These are phyloP conservation scores for Colletotrichum aenigma DNA, from an alignment of 2,329 filamentous ascomycete species.

Conservation along the genomic window DNA sequence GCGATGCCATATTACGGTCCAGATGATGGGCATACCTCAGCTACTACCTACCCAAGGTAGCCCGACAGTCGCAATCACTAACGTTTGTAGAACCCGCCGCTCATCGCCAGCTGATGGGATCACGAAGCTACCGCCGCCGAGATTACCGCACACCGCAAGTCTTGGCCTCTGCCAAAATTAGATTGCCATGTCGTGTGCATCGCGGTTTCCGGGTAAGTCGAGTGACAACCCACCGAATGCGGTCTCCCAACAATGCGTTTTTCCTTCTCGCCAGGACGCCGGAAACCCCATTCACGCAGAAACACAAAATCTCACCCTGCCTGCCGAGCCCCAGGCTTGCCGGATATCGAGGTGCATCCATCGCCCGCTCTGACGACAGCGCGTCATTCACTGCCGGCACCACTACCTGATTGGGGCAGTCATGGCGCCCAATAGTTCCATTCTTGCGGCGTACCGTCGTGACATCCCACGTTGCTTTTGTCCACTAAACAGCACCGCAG, in stretches of 20 bases:
- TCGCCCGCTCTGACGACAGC: conserved; percentile 12
- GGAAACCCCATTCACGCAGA: background rate
- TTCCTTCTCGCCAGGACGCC: background rate
- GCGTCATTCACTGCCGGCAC: conserved; percentile 12
- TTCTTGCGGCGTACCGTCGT: conserved; percentile 9
- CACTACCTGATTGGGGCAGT: conserved; percentile 10
- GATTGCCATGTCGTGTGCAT: background rate
- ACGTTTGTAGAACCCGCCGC: background rate
- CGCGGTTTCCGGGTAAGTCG: background rate
- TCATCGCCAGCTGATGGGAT: conserved; percentile 1
- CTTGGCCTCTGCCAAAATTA: background rate
- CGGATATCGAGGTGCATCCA: conserved; percentile 9
- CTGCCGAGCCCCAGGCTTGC: background rate
- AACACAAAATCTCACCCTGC: background rate
- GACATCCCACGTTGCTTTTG: conserved; percentile 19
- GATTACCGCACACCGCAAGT: background rate
- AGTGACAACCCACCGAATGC: background rate
- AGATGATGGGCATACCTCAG: background rate
- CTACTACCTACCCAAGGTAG: background rate
- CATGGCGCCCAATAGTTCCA: conserved; percentile 20
- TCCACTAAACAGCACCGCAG: conserved; percentile 13
- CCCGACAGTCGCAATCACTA: background rate
- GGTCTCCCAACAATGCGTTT: background rate
- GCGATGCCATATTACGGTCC: background rate
- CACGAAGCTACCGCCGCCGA: background rate